Evolutionary conservation across 1,284 basidiomycete species (phyloP), one percentile per base, ranked within the genome.

Genomic region (Schizopora paradoxa): DNA sequence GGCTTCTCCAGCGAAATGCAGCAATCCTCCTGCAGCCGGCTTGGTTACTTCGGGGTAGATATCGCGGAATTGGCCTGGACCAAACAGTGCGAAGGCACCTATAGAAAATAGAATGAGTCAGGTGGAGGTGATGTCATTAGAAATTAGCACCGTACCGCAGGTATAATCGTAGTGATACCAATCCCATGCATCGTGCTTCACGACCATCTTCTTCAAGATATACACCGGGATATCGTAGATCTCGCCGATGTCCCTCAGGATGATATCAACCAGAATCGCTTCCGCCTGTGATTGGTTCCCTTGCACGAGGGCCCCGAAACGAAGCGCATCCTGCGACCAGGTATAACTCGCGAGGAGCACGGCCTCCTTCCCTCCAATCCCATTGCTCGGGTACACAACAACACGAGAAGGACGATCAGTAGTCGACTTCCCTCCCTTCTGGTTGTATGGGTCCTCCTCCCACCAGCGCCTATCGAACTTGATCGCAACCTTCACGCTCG

Each of bases 371-470:
- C 13, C 43, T 3, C 18, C 28, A 14, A n/a, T 21, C 10, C 13
- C 45, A 32, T 21, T 47, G 8, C 44, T 47, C 3, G 46, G 46
- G 23, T 48, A 48, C n/a, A 48, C 46, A 21, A 47, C 22, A 11
- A 43, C 47, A 22, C 46, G 45, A n/a, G 47, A 7, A 33, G 46
- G 46, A 7, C 25, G 13, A 27, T 48, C 46, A 10, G 46, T 46
- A 36, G 10, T 5, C 8, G 35, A 16, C 6, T 45, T 35, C 25
- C 43, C 43, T 25, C 43, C 43, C 4, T 10, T 6, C 22, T 11
- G 19, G 11, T 23, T 40, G 11, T 11, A 11, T 8, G 34, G 34
- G 39, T 8, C 14, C 10, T 10, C 40, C 21, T 16, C 26, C 43
- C 43, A 45, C 43, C 43, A 45, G 41, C 37, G 5, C 8, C 26